Base-by-base conservation (phyloP, 1,284 basidiomycete species). In the Heterobasidion parviporum region DNA sequence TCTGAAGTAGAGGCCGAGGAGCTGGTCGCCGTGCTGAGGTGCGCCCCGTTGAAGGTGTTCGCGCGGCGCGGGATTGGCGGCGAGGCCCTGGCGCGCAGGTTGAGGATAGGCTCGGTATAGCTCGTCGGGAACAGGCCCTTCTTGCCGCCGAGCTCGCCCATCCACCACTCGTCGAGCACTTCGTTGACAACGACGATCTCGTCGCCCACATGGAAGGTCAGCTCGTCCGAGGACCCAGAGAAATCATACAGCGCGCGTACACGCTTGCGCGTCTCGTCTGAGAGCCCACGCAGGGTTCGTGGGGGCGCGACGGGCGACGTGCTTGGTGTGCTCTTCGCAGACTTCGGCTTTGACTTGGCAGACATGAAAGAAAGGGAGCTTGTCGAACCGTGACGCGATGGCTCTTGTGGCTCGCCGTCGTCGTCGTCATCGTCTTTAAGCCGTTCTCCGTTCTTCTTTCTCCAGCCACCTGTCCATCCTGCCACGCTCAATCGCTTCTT, bases 101-200 rank as follows among this genome's bases (percentile, higher is more conserved):
- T 26, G 4, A 26, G 26, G 54, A 77, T 64, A 32, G 77, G 71
- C 62, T 89, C 85, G 3, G 83, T 85, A 67, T 91, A 87, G 1
- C 81, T 77, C 3, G 79, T 77, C 0, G 92, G 92, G 76, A 94
- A 93, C 45, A 93, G 65, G 8, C 91, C 91, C 47, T 77, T 82
- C 61, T 74, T 75, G 14, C 87, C 88, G 52, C 74, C 71, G 33
- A 84, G 65, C 67, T 89, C 83, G 12, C 91, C 91, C 72, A 92
- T 81, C 84, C 87, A 92, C 92, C 92, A 94, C 55, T 83, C 89
- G 56, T 88, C 86, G 38, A 89, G 73, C 0, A 92, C 86, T 67
- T 92, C 88, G 43, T 82, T 82, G 26, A 89, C 64, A 16, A 93
- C 84, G 16, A 77, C 68, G 56, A 94, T 86, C 60, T 89, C 81